Evolutionary conservation across 2,329 filamentous ascomycete species (phyloP), one percentile per base, ranked within the genome.

Genomic region (Hypoxylon sp.): DNA sequence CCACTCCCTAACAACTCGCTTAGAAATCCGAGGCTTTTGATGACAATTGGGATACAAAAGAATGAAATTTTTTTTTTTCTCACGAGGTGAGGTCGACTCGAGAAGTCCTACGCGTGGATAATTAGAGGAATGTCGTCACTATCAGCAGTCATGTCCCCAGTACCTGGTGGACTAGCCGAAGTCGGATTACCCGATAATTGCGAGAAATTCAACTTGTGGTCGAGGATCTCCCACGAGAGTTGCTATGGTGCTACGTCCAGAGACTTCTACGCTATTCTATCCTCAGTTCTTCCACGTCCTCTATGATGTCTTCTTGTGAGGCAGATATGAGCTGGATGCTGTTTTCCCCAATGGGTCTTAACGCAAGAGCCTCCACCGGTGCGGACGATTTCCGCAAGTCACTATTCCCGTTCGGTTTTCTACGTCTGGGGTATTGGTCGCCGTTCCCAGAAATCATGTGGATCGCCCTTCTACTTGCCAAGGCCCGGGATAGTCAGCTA

Each of bases 1-100:
- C 15, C 20, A 34, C 55, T 37, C n/a, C 61, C 53, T 66, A 41
- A 63, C 55, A 37, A 51, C 39, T 47, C 47, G 63, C 59, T 66
- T 66, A 66, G 24, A 47, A 66, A 66, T 63, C 19, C 43, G 44
- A 47, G 19, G 20, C 10, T 11, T 26, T 17, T 56, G 59, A 60
- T 64, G 59, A 58, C 64, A 58, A 50, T 57, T 56, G 47, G 55
- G 55, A 56, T 61, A 44, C 11, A 5, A 24, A 22, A 48, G 24
- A 43, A 53, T 19, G 10, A 11, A 13, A n/a, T 19, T 39, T 46
- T 24, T 24, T 46, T 46, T 22, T 20, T 13, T 19, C 26, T 54
- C 17, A 49, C 19, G 20, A 43, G 3, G 3, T 22, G 22, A 26
- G 6, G 24, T 28, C 15, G 22, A 15, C 15, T 47, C 6, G 22